Percentiles rank a stretch among this genome's conserved stretches.
Evolutionary conservation across 2,329 filamentous ascomycete genomes (phyloP).

Genomic region (Botrytis aclada): DNA sequence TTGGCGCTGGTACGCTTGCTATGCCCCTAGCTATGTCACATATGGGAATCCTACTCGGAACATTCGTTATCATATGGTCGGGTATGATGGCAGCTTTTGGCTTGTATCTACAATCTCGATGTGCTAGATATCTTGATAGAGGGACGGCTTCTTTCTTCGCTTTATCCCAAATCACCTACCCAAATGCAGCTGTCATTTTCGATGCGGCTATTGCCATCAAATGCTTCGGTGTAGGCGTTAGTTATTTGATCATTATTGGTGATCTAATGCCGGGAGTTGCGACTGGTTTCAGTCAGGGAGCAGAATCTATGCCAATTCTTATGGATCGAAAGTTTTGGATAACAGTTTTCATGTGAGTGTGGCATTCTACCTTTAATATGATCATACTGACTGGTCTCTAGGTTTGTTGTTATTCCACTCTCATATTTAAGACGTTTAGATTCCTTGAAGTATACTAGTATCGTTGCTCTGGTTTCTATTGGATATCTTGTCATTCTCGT

Average conservation of each 20-base stretch:
- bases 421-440: constrained; percentile 89
- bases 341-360: constrained; percentile 81
- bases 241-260: constrained; percentile 97
- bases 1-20: constrained; percentile 89
- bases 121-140: constrained; percentile 87
- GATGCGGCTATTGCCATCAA: constrained; percentile 96
- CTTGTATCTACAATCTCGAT: constrained; percentile 89
- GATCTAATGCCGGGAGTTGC: constrained; percentile 97
- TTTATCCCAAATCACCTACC: constrained; percentile 94
- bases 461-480: constrained; percentile 88
- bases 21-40: constrained; percentile 87
- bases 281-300: constrained; percentile 68
- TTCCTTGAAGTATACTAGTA: constrained; percentile 94
- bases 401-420: constrained; percentile 87
- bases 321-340: constrained; percentile 96
- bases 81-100: constrained; percentile 86
- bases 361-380: background rate
- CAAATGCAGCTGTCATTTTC: constrained; percentile 91
- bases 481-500: constrained; percentile 91
- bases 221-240: constrained; percentile 95
- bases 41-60: constrained; percentile 86
- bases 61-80: constrained; percentile 85
- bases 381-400: constrained; percentile 37
- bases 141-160: constrained; percentile 91
- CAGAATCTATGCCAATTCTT: constrained; percentile 66